phyloP scores from a whole-genome alignment of 495 filamentous ascomycete species.

The Talaromyces stipitatus region DNA sequence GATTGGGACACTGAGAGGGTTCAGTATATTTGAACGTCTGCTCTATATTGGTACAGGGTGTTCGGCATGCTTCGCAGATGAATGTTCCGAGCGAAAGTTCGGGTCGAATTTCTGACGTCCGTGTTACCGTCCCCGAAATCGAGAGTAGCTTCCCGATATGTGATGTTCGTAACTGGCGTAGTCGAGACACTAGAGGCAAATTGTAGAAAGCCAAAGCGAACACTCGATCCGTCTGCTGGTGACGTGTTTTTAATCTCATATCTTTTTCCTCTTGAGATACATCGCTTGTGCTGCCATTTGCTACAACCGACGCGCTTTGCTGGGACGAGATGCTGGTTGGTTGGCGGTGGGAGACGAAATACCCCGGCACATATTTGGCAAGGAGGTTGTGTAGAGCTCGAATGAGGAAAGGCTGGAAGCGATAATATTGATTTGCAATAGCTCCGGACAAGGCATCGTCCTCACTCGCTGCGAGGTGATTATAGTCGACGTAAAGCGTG shows the following conservation, averaged over 20 bases:
- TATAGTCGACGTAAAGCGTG: conserved; percentile 95
- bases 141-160: conserved; percentile 89
- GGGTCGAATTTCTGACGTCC: conserved; percentile 93
- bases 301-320: conserved; percentile 59
- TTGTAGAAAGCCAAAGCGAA: conserved; percentile 97
- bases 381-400: conserved; percentile 88
- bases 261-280: conserved; percentile 25
- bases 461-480: conserved; percentile 64
- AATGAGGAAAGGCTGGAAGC: conserved; percentile 88
- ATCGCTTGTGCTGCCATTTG: conserved; percentile 59
- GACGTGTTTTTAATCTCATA: conserved; percentile 57
- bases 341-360: conserved; percentile 84
- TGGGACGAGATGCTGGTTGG: conserved; percentile 54
- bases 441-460: conserved; percentile 73
- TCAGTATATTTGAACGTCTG: conserved; percentile 98
- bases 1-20: conserved; percentile 88
- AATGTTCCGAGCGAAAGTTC: conserved; percentile 92
- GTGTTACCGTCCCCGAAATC: conserved; percentile 91
- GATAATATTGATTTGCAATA: conserved; percentile 85
- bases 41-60: conserved; percentile 80
- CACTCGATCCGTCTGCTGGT: conserved; percentile 93
- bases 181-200: conserved; percentile 82
- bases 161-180: conserved; percentile 81
- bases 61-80: conserved; percentile 77
- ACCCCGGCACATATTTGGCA: conserved; percentile 86